Evolutionary conservation across 192 early-diverging fungal species (phyloP), one percentile per base, ranked within the genome.

Genomic region (Backusella sp.): DNA sequence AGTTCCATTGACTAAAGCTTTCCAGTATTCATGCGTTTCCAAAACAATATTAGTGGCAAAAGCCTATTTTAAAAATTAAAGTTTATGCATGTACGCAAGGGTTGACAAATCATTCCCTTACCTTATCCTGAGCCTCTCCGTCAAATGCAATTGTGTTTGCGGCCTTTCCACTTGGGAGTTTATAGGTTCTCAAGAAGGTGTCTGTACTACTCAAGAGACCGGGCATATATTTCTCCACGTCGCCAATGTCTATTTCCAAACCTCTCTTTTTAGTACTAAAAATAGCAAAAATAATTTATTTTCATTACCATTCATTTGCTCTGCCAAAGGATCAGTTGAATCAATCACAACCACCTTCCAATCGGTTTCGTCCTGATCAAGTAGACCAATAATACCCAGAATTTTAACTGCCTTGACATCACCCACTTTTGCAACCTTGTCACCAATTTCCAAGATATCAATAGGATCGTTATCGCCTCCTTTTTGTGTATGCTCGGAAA

Each of bases 331-430:
- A 88, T 99, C 98, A 83, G 94, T 98, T 75, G 96, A 83, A 79
- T 99, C 98, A 80, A 99, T 97, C 76, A 90, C 95, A 79, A 99
- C 94, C 76, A 99, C 86, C 90, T 99, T 99, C 98, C 98, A 99
- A 90, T 99, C 98, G 65, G 98, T 99, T 86, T 99, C 97, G 85
- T 95, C 96, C 85, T 99, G 96, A 81, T 99, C 98, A 65, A 99
- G 88, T 71, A 99, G 88, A 65, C 96, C 98, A 95, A 99, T 97
- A 74, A 96, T 93, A 36, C 98, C 98, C 56, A 99, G 89, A 35
- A 97, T 88, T 87, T 99, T 99, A 82, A 99, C 97, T 91, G 98
- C 96, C 89, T 99, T 99, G 78, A 99, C 85, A 88, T 99, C 96
- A 39, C 98, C 98, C 72, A 86, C 81, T 83, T 92, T 92, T 34